phyloP scores from a whole-genome alignment of 768 basidiomycete genomes.

The Rhizopogon roseolus region DNA sequence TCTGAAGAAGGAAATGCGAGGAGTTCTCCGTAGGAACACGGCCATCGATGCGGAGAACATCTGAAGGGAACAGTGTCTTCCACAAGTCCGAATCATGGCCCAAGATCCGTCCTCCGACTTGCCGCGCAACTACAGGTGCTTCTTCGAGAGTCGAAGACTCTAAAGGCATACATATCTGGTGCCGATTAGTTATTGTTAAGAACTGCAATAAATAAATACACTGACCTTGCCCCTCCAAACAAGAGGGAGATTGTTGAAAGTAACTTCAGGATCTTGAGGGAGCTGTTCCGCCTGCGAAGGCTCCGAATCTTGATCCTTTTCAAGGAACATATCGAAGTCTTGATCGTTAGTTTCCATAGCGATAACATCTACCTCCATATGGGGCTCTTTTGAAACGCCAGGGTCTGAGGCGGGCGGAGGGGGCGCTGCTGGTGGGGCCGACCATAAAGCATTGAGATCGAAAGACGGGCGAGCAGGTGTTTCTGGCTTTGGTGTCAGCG shows the following conservation, averaged over 20 bases:
- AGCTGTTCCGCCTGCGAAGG: slow-evolving; percentile 17
- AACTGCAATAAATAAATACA: slow-evolving; percentile 4
- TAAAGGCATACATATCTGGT: slow-evolving; percentile 73
- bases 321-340: slow-evolving; percentile 85
- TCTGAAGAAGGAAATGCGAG: slow-evolving; percentile 72
- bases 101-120: slow-evolving; percentile 71
- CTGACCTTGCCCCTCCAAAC: slow-evolving; percentile 78
- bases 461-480: slow-evolving; percentile 51
- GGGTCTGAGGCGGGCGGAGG: slow-evolving; percentile 19
- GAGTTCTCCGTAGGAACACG: slow-evolving; percentile 78
- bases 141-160: slow-evolving; percentile 68
- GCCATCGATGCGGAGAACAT: slow-evolving; percentile 73
- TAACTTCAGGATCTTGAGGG: slow-evolving; percentile 40
- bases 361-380: slow-evolving; percentile 36
- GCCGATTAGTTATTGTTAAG: slow-evolving; percentile 10
- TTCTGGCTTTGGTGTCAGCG: slow-evolving; percentile 34
- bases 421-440: slow-evolving; percentile 35
- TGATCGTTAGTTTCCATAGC: slow-evolving; percentile 57
- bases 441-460: slow-evolving; percentile 72
- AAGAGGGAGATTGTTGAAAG: slow-evolving; percentile 50
- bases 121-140: slow-evolving; percentile 63
- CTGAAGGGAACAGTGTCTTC: slow-evolving; percentile 71
- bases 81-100: slow-evolving; percentile 58
- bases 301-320: slow-evolving; percentile 44
- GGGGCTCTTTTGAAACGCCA: slow-evolving; percentile 19